A percentile compares a stretch with the other conserved stretches of the same genome.
These are phyloP conservation scores for Tuber borchii DNA, from an alignment of 495 filamentous ascomycete genomes.

Conservation along the genomic window DNA sequence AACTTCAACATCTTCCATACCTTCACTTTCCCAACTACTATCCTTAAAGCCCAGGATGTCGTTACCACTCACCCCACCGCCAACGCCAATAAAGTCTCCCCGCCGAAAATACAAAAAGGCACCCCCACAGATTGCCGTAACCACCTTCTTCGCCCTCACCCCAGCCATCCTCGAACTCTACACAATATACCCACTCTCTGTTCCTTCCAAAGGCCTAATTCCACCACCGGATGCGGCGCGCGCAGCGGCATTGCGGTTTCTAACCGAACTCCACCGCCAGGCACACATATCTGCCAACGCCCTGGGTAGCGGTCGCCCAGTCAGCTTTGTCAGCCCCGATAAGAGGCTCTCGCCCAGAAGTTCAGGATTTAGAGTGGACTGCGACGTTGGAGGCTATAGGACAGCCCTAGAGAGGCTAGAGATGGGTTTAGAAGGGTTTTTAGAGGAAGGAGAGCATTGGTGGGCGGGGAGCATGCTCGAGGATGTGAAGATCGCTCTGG, in stretches of 20 bases:
- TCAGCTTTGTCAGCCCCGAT: neutral
- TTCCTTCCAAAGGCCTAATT: neutral
- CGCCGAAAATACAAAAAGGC: neutral
- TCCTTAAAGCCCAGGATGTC: neutral
- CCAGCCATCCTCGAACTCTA: neutral
- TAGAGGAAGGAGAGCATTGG: neutral
- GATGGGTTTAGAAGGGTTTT: neutral
- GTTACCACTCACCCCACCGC: neutral
- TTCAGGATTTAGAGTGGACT: neutral
- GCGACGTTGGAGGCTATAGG: neutral
- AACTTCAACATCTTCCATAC: neutral
- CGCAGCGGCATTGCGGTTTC: neutral
- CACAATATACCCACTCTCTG: neutral
- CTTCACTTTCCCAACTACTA: neutral
- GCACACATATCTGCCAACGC: neutral
- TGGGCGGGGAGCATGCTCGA: neutral
- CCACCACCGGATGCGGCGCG: neutral
- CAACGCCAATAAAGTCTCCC: neutral
- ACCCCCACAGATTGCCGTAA: neutral
- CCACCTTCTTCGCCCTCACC: neutral
- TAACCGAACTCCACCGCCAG: neutral
- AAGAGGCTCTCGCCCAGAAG: neutral
- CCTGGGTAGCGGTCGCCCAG: neutral
- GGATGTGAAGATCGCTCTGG: neutral
- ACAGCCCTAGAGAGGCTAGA: neutral